phyloP scores from a whole-genome alignment of 1,284 basidiomycete species.

The Ustilago sp. region DNA sequence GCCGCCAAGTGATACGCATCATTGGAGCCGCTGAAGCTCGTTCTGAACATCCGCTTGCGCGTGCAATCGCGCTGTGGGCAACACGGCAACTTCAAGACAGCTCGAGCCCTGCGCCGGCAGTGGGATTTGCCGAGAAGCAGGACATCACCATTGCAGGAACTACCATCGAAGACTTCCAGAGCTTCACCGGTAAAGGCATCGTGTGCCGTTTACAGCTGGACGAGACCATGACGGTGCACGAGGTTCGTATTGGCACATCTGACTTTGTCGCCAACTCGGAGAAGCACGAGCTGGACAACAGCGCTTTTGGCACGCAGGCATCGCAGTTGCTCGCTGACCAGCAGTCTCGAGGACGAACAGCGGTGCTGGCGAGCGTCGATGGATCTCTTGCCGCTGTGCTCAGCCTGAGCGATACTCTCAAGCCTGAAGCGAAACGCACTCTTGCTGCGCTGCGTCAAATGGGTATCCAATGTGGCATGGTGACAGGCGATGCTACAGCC shows the following conservation, averaged over 20 bases:
- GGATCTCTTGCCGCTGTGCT: conserved; percentile 49
- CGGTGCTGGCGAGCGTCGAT: conserved; percentile 62
- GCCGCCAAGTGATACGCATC: conserved; percentile 72
- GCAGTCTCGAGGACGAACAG: conserved; percentile 59
- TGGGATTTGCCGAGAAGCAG: conserved; percentile 1
- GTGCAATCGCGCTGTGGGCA: conserved; percentile 84
- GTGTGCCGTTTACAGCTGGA: conserved; percentile 65
- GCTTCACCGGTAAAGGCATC: conserved; percentile 88
- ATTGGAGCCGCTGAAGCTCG: conserved; percentile 86
- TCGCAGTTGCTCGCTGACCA: conserved; percentile 36
- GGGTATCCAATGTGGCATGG: conserved; percentile 64
- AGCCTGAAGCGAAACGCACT: conserved; percentile 59
- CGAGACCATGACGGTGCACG: conserved; percentile 53
- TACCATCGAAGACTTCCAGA: conserved; percentile 78
- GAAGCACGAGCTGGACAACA: conserved; percentile 16
- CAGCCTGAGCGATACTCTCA: conserved; percentile 64
- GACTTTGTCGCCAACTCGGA: conserved; percentile 38
- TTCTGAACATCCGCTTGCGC: conserved; percentile 95
- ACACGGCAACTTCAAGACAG: conserved; percentile 73
- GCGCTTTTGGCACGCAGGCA: conserved; percentile 23
- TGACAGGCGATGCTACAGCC: conserved; percentile 64
- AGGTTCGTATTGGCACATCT: conserved; percentile 57
- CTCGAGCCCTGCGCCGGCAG: background rate
- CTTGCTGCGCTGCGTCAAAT: conserved; percentile 56
- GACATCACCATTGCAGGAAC: conserved; percentile 68